Percentiles rank a stretch among this genome's conserved stretches.
Evolutionary conservation across 371 early-diverging fungal genomes (phyloP).

Genomic region (Mucor circinelloides): DNA sequence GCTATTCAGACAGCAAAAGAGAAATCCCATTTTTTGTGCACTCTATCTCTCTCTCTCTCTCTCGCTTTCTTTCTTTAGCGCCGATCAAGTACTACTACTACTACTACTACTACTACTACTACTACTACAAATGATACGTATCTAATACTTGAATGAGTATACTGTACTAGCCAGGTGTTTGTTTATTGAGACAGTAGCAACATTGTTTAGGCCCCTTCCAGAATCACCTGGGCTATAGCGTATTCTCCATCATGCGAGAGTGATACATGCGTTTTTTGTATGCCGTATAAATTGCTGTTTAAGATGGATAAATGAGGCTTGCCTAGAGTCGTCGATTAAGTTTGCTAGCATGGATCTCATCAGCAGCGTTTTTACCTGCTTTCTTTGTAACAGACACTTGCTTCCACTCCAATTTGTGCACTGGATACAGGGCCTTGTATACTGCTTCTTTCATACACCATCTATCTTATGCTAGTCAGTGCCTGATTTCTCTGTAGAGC

Average conservation of each 20-base stretch:
- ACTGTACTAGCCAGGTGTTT: background rate
- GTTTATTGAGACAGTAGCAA: background rate
- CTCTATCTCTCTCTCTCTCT: no score
- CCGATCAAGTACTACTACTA: no score
- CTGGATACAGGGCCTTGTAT: conserved; percentile 68
- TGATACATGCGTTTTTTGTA: conserved; percentile 52
- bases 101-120: no score
- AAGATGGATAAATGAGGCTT: conserved; percentile 52
- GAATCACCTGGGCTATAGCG: conserved; percentile 63
- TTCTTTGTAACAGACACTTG: conserved; percentile 61
- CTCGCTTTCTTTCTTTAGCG: no score
- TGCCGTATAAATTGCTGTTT: conserved; percentile 38
- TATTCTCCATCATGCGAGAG: conserved; percentile 73
- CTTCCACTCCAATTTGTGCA: conserved; percentile 64
- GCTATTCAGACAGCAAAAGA: no score
- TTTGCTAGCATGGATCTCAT: background rate
- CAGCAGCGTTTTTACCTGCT: conserved; percentile 20
- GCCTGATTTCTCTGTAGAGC: background rate
- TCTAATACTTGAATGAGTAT: no score
- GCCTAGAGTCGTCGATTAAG: conserved; percentile 26
- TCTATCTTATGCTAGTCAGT: conserved; percentile 23
- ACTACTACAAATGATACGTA: no score
- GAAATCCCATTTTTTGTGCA: no score
- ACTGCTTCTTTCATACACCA: conserved; percentile 73
- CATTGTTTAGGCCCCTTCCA: conserved; percentile 33